A percentile compares a stretch with the other conserved stretches of the same genome.
Conservation (phyloP, 306 rosid genomes). For the Boehmeria nivea region DNA sequence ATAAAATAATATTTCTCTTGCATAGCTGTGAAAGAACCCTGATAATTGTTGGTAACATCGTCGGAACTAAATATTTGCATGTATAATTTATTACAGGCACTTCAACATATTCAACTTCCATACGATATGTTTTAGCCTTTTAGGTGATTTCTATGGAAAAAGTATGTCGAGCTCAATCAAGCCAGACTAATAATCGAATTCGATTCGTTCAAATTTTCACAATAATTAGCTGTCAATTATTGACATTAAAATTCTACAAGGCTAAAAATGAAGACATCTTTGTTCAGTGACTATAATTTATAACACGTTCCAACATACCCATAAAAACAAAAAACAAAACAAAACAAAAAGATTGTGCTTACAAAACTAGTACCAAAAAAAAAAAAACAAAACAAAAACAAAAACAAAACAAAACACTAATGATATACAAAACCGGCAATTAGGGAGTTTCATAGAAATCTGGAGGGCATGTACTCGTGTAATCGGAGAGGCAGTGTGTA, state of each 20-base stretch:
- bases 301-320: background rate
- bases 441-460: conserved; percentile 37
- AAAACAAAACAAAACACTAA: background rate
- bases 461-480: conserved; percentile 52
- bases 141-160: too few species aligned
- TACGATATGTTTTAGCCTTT: too few species aligned
- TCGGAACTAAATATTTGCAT: too few species aligned
- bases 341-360: background rate
- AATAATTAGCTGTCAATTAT: too few species aligned
- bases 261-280: background rate
- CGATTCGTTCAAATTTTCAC: too few species aligned
- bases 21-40: too few species aligned
- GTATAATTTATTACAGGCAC: too few species aligned
- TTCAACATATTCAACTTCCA: too few species aligned
- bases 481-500: conserved; percentile 64
- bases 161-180: too few species aligned
- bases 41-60: too few species aligned
- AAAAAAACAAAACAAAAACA: background rate
- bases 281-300: background rate
- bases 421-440: conserved; percentile 14
- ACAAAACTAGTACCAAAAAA: background rate
- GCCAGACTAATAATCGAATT: too few species aligned
- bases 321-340: background rate
- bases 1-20: too few species aligned
- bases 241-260: background rate